phyloP scores from a whole-genome alignment of 192 early-diverging fungal species.

The Mortierella hygrophila region DNA sequence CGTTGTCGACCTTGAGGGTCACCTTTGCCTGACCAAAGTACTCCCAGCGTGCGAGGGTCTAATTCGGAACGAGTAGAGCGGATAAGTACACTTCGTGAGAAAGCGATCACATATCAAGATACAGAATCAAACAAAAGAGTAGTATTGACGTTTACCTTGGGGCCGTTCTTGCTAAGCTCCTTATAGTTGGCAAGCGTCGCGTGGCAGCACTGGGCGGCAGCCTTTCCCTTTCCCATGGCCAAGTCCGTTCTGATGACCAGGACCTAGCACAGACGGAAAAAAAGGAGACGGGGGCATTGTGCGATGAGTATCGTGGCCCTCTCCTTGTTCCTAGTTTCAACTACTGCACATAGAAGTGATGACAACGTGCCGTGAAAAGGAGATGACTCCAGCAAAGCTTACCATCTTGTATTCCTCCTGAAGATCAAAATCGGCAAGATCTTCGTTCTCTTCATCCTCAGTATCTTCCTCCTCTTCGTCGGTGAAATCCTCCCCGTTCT shows the following conservation, averaged over 20 bases:
- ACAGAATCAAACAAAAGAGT: background rate
- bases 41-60: slow-evolving; percentile 79
- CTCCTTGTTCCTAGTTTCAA: background rate
- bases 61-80: background rate
- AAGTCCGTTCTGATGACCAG: slow-evolving; percentile 90
- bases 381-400: background rate
- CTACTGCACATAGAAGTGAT: background rate
- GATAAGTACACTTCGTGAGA: background rate
- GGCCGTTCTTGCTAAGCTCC: slow-evolving; percentile 61
- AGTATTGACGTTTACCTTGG: slow-evolving; percentile 45
- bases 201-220: slow-evolving; percentile 95
- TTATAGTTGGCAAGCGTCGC: slow-evolving; percentile 90
- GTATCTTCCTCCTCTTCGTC: slow-evolving; percentile 33
- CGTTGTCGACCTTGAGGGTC: slow-evolving; percentile 79
- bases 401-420: slow-evolving; percentile 51
- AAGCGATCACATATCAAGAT: background rate
- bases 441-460: slow-evolving; percentile 45
- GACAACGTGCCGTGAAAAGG: too few relatives aligned
- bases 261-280: slow-evolving; percentile 59
- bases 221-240: slow-evolving; percentile 95
- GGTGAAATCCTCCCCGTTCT: slow-evolving; percentile 24
- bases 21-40: slow-evolving; percentile 87
- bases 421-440: slow-evolving; percentile 33
- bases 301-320: too few relatives aligned
- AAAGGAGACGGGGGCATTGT: background rate